These are phyloP conservation scores for Macrocystidia cucumis DNA, from an alignment of 1,284 basidiomycete genomes.

Conservation along the genomic window DNA sequence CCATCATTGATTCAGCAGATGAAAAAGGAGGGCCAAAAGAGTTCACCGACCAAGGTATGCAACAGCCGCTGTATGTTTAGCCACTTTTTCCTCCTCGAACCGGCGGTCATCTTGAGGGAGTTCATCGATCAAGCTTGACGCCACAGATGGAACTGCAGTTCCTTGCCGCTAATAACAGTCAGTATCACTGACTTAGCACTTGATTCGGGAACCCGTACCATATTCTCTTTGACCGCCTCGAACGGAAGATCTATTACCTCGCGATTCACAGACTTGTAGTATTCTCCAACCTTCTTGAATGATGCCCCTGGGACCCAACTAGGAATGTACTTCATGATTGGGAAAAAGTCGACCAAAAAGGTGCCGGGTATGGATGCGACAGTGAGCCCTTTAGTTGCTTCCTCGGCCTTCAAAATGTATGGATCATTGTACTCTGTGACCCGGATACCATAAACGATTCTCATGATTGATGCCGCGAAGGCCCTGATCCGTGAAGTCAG, in stretches of 20 bases:
- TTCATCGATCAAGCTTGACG: neutral
- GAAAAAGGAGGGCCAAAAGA: too few species aligned
- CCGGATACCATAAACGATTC: conserved; percentile 26
- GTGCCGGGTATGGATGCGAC: conserved; percentile 23
- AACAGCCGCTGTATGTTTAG: neutral
- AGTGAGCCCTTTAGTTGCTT: conserved; percentile 18
- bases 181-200: too few species aligned
- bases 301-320: neutral
- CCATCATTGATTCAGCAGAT: too few species aligned
- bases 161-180: too few species aligned
- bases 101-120: neutral
- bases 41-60: neutral
- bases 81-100: neutral
- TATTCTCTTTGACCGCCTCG: conserved; percentile 11
- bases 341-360: conserved; percentile 25
- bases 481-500: too few species aligned
- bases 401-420: conserved; percentile 23
- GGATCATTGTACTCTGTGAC: conserved; percentile 22
- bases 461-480: too few species aligned
- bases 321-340: conserved; percentile 12
- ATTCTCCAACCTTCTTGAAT: neutral
- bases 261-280: neutral
- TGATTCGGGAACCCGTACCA: too few species aligned
- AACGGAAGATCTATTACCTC: conserved; percentile 11
- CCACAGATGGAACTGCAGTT: neutral